Conservation (phyloP, 1,139 yeast species). For the Saccharomyces pastorianus region DNA sequence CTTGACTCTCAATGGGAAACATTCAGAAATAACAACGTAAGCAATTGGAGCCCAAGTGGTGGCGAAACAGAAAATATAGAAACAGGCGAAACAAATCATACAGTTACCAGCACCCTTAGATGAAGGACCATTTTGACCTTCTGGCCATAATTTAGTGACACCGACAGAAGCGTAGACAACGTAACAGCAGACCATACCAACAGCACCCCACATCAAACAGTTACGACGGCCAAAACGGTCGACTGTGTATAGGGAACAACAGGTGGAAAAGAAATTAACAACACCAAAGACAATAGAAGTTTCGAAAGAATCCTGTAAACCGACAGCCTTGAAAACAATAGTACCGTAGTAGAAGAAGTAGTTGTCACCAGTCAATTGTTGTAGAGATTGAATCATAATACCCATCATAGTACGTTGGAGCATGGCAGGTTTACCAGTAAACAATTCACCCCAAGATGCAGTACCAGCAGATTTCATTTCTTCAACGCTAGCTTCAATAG, state of each 20-base stretch:
- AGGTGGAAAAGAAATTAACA: constrained; percentile 68
- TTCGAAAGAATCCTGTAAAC: constrained; percentile 60
- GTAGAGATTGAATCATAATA: constrained; percentile 54
- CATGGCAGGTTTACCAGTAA: constrained; percentile 48
- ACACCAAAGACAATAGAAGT: constrained; percentile 69
- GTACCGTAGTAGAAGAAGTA: constrained; percentile 77
- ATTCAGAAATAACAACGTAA: constrained; percentile 63
- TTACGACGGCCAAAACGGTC: constrained; percentile 64
- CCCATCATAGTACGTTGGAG: constrained; percentile 58
- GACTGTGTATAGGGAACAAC: constrained; percentile 54
- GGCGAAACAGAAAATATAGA: constrained; percentile 73
- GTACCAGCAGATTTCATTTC: constrained; percentile 52
- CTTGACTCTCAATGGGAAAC: constrained; percentile 69
- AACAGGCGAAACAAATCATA: constrained; percentile 69
- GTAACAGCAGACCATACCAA: constrained; percentile 55
- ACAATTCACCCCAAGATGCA: constrained; percentile 58
- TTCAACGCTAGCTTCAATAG: constrained; percentile 54
- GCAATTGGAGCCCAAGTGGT: constrained; percentile 81
- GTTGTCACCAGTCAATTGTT: constrained; percentile 71
- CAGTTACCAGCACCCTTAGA: constrained; percentile 56
- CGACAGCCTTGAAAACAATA: constrained; percentile 65
- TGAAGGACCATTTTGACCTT: constrained; percentile 45
- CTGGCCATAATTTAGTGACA: constrained; percentile 50
- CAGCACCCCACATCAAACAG: constrained; percentile 54
- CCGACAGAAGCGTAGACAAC: constrained; percentile 62